These are phyloP conservation scores for Candida anglica DNA, from an alignment of 805 yeast species.

Conservation along the genomic window DNA sequence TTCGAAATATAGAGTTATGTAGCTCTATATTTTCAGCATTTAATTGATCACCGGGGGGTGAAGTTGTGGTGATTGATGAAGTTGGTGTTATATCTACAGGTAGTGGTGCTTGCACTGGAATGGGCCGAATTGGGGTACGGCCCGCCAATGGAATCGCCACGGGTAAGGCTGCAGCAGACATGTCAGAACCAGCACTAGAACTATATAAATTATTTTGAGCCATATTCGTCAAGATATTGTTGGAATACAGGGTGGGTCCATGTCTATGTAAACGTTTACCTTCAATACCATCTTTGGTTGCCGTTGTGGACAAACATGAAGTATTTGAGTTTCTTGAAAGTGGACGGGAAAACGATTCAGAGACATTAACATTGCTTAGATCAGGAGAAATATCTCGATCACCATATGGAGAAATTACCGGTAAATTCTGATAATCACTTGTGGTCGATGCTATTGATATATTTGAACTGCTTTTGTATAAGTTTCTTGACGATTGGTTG, in stretches of 20 bases:
- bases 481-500: no score
- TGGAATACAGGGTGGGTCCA: slow-evolving; percentile 34
- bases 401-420: no score
- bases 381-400: not conserved
- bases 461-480: slow-evolving; percentile 8
- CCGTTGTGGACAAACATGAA: slow-evolving; percentile 68
- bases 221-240: slow-evolving; percentile 27
- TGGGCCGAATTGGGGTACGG: no score
- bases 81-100: not conserved
- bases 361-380: not conserved
- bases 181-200: not conserved
- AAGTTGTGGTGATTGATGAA: slow-evolving; percentile 3
- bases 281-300: slow-evolving; percentile 71
- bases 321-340: slow-evolving; percentile 59
- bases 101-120: no score
- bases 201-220: slow-evolving; percentile 6
- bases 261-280: slow-evolving; percentile 52
- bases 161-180: not conserved
- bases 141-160: slow-evolving; percentile 1
- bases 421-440: slow-evolving; percentile 21
- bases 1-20: slow-evolving; percentile 3
- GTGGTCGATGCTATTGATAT: slow-evolving; percentile 20
- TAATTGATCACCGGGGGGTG: slow-evolving; percentile 4
- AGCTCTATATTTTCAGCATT: slow-evolving; percentile 4
- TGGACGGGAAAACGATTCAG: slow-evolving; percentile 46